These are phyloP conservation scores for Fusarium beomiforme DNA, from an alignment of 2,329 filamentous ascomycete genomes.

Conservation along the genomic window DNA sequence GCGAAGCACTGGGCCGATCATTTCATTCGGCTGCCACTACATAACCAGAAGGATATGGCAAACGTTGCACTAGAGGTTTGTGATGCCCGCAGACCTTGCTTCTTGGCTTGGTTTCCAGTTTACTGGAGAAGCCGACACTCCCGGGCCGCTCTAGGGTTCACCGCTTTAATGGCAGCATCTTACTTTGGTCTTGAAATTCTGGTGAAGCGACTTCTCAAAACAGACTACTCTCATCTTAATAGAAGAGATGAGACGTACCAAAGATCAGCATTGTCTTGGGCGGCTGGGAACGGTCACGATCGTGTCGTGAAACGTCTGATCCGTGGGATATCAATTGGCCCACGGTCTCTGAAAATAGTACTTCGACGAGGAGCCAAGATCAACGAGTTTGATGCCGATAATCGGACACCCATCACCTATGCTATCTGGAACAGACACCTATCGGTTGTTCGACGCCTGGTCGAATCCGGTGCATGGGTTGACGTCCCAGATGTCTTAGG, in stretches of 20 bases:
- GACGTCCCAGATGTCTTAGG: neutral
- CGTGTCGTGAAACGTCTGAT: neutral
- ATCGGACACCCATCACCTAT: neutral
- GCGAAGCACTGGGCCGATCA: neutral
- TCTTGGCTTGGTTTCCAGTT: neutral
- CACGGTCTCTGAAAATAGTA: rapidly evolving
- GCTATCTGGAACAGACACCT: neutral
- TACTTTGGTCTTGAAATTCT: neutral
- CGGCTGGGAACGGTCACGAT: neutral
- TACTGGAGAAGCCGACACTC: neutral
- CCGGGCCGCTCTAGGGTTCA: rapidly evolving
- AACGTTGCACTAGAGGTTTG: rapidly evolving
- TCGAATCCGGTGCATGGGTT: neutral
- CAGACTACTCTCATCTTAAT: neutral
- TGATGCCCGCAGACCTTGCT: neutral
- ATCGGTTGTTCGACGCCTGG: neutral
- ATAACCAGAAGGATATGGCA: neutral
- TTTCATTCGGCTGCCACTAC: rapidly evolving
- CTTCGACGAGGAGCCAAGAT: neutral
- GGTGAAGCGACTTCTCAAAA: neutral
- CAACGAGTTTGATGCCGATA: neutral
- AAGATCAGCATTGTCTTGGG: neutral
- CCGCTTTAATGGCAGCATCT: neutral
- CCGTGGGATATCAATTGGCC: neutral
- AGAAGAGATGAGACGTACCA: neutral